These are phyloP conservation scores for Boletus sensibilis DNA, from an alignment of 768 basidiomycete species.

Conservation along the genomic window DNA sequence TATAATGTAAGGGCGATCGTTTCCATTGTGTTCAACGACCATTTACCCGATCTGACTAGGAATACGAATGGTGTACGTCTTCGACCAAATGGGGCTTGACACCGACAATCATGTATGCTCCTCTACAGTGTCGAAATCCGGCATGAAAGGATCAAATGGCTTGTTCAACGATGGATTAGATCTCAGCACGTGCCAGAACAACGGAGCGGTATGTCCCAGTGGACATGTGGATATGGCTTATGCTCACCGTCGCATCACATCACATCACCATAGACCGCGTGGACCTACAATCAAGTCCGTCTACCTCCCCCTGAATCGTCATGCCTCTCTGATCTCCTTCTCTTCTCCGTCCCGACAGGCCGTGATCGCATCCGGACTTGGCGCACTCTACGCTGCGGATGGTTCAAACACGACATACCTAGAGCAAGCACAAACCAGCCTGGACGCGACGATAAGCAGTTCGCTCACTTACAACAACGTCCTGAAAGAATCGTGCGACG, in stretches of 20 bases:
- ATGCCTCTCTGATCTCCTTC: neutral
- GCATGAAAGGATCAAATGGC: constrained; percentile 29
- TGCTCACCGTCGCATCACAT: neutral
- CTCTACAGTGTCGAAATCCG: constrained; percentile 25
- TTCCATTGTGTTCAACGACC: neutral
- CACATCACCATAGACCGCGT: constrained; percentile 42
- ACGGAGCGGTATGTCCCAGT: constrained; percentile 15
- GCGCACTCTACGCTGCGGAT: constrained; percentile 43
- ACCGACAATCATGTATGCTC: neutral
- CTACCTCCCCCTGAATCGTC: neutral
- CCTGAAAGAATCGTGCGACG: constrained; percentile 53
- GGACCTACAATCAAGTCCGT: constrained; percentile 58
- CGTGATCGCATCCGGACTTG: constrained; percentile 54
- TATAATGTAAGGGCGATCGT: constrained; percentile 34
- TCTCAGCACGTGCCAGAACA: constrained; percentile 28
- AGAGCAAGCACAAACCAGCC: constrained; percentile 49
- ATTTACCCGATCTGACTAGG: constrained; percentile 5
- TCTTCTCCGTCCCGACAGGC: constrained; percentile 32
- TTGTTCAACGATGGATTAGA: constrained; percentile 34
- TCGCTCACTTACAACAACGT: constrained; percentile 40
- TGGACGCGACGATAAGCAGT: constrained; percentile 47
- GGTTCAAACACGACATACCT: constrained; percentile 38
- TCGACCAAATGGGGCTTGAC: neutral
- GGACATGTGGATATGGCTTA: neutral
- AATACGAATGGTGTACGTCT: constrained; percentile 32